Evolutionary conservation across 1,284 basidiomycete genomes (phyloP).

Genomic region (Xerocomus tenax): DNA sequence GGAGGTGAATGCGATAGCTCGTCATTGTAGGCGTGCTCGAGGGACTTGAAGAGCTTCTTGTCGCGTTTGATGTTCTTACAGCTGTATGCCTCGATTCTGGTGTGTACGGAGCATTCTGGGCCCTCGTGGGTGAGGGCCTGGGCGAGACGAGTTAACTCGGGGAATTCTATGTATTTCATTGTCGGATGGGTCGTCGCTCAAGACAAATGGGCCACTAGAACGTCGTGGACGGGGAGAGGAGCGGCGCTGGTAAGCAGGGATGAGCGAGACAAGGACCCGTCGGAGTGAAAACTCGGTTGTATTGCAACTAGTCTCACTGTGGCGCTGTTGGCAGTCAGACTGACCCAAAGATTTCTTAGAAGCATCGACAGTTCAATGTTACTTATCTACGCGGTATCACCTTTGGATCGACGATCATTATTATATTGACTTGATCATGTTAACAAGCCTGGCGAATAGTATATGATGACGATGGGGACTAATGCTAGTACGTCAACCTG

Average conservation of each 20-base stretch:
- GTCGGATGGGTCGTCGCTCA: not conserved
- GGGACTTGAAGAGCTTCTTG: conserved; percentile 89
- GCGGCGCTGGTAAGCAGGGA: not conserved
- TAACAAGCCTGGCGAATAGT: not conserved
- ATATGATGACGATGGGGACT: not conserved
- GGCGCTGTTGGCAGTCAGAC: not conserved
- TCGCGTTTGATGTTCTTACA: conserved; percentile 97
- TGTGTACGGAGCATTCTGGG: conserved; percentile 84
- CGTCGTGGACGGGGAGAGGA: not conserved
- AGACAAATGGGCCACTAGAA: not conserved
- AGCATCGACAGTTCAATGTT: not conserved
- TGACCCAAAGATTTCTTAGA: no score
- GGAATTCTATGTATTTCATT: conserved; percentile 91
- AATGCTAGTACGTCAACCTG: no score
- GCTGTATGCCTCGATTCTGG: conserved; percentile 93
- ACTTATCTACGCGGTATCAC: not conserved
- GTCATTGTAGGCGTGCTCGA: conserved; percentile 81
- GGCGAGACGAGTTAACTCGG: conserved; percentile 71
- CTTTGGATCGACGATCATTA: not conserved
- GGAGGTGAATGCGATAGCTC: conserved; percentile 65
- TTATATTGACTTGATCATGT: no score
- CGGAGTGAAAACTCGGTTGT: conserved; percentile 19
- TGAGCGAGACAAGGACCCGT: not conserved
- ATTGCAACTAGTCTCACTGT: not conserved
- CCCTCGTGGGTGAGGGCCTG: conserved; percentile 79